Evolutionary conservation across 1,139 yeast species (phyloP), one percentile per base, ranked within the genome.

Genomic region (Geotrichum aggregatum): DNA sequence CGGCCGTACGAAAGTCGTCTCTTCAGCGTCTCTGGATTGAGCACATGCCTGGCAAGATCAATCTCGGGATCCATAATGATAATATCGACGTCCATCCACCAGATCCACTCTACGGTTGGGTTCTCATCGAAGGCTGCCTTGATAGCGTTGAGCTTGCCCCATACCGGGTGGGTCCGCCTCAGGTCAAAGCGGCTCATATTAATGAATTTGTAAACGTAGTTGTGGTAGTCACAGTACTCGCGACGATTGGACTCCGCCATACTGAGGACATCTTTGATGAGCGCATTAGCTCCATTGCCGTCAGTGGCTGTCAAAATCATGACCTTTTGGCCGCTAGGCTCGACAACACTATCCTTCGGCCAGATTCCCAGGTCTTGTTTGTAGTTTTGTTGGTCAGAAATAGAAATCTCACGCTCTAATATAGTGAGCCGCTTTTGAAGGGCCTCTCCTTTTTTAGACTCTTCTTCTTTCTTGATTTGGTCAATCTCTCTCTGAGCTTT

Each of bases 301-400:
- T 67, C 71, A 28, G 63, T 54, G 10, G 67, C 70, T 11, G 71
- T 59, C 43, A 67, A 50, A 14, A 67, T 41, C 22, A 66, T 59
- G 19, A 67, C 61, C 43, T 62, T 59, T 11, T 55, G 35, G 13
- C 68, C 66, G 36, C 54, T 22, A 5, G 56, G 56, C 34, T 53
- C 53, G 18, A 34, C 44, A 14, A 39, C 38, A 14, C 24, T 26
- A 42, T 31, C 47, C 14, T 19, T 39, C 6, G 21, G 22, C 30
- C 42, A 50, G 10, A 45, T 13, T 2, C 43, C 50, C 16, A 41
- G 33, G 14, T 49, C 52, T 18, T 44, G 22, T 14, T 28, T 22
- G 36, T 28, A 50, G 21, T 40, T 45, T 26, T 45, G 30, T 24
- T 50, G 53, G 35, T 46, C 53, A 7, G 40, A 14, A 13, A 50